These are phyloP conservation scores for Rhizomucor miehei DNA, from an alignment of 371 early-diverging fungal genomes.

Conservation along the genomic window DNA sequence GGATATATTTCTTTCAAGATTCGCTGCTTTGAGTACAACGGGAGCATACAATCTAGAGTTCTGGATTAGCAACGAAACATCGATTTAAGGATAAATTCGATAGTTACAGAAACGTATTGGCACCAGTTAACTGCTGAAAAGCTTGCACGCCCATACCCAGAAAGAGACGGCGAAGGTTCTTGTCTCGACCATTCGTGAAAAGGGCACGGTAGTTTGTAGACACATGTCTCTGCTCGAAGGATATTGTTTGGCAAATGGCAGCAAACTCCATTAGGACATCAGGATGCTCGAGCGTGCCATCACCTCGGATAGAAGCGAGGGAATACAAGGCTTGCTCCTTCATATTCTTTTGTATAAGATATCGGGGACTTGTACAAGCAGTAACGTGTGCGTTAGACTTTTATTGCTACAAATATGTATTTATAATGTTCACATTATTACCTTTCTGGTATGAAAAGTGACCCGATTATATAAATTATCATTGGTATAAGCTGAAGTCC, in stretches of 20 bases:
- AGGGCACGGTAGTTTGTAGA: constrained; percentile 13
- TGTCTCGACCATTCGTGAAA: constrained; percentile 28
- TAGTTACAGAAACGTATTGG: constrained; percentile 70
- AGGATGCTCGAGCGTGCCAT: constrained; percentile 30
- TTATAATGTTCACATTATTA: too few species aligned
- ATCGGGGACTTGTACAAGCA: constrained; percentile 54
- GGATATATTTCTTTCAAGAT: not conserved
- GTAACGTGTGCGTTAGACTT: not conserved
- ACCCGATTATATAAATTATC: constrained; percentile 19
- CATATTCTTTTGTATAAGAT: constrained; percentile 51
- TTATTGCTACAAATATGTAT: not conserved
- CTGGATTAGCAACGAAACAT: not conserved
- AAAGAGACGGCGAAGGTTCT: constrained; percentile 53
- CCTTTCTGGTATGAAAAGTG: constrained; percentile 34
- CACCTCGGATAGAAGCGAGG: constrained; percentile 50
- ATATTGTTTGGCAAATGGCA: constrained; percentile 69
- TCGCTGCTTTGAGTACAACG: not conserved
- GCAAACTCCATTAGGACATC: constrained; percentile 55
- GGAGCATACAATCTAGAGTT: constrained; percentile 4
- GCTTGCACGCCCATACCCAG: constrained; percentile 70
- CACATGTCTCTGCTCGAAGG: constrained; percentile 68
- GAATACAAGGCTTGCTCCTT: constrained; percentile 49
- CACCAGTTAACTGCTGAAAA: constrained; percentile 76
- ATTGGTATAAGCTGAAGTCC: constrained; percentile 41
- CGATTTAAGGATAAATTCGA: not conserved